Evolutionary conservation across 1,139 yeast species (phyloP), one percentile per base, ranked within the genome.

Genomic region (Suhomyces ambrosiae): DNA sequence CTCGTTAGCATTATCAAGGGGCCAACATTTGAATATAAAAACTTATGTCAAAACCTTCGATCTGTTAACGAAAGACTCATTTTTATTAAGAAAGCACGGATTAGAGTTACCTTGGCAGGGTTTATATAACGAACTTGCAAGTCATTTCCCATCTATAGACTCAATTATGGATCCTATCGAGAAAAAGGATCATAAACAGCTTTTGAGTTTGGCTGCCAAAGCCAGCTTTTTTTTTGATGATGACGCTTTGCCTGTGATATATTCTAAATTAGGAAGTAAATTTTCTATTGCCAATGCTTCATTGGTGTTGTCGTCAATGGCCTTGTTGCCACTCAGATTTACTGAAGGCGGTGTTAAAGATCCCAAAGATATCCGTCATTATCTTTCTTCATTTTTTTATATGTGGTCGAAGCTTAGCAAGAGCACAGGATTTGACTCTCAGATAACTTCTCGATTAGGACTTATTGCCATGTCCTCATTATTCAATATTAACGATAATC

Each of bases 1-100:
- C 54, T 78, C 87, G 10, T 68, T 92, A 23, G 74, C 89, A 27
- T 64, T 89, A 23, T 77, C 86, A 2, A 79, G 92, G 30, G 92
- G 95, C 6, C 96, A 89, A 51, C 75, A 74, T 28, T 59, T 83
- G 22, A 78, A 81, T 40, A 60, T 84, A 37, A 76, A 73, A 33
- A 69, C 82, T 38, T 86, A 84, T 56, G 77, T 80, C n/a, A 77
- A 75, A 35, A 74, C 85, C 47, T 82, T 88, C 46, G 77, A 76
- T 40, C 54, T 71, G 9, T 68, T 92, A 36, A 73, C 79, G 3
- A 76, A 76, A 40, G 79, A 79, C 45, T 55, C 72, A 13, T 11
- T 10, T 11, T 56, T 83, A 33, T 39, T 56, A 21, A 65, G 65
- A 31, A 40, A 38, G 13, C 52, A 49, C 22, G 77, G 78, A 2